Percentiles rank a stretch among this genome's conserved stretches.
phyloP scores from a whole-genome alignment of 2,329 filamentous ascomycete genomes.

The Balansia obtecta region DNA sequence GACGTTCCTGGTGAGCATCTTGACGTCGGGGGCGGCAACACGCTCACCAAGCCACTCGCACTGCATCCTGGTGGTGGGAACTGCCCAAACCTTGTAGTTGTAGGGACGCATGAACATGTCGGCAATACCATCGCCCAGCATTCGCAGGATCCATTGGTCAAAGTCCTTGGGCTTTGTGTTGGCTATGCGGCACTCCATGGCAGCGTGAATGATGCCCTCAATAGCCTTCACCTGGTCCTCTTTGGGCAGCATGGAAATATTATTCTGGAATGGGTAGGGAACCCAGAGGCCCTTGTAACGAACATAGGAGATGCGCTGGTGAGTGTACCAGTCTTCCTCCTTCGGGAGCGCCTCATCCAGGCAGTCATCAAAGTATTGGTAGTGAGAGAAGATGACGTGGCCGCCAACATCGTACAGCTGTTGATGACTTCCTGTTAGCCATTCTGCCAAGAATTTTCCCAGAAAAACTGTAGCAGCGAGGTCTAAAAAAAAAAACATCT shows the following conservation, averaged over 20 bases:
- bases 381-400: slow-evolving; percentile 98
- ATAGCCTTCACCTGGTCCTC: slow-evolving; percentile 92
- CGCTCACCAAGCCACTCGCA: slow-evolving; percentile 97
- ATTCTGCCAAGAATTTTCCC: not conserved
- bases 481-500: not conserved
- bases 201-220: slow-evolving; percentile 91
- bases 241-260: slow-evolving; percentile 96
- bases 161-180: slow-evolving; percentile 93
- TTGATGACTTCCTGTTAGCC: not conserved
- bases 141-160: slow-evolving; percentile 95
- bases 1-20: slow-evolving; percentile 85
- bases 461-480: no score
- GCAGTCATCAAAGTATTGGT: slow-evolving; percentile 99
- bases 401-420: slow-evolving; percentile 97
- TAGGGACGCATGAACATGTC: slow-evolving; percentile 98
- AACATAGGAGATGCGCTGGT: slow-evolving; percentile 98
- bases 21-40: slow-evolving; percentile 92
- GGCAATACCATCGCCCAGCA: slow-evolving; percentile 78
- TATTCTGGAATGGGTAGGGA: slow-evolving; percentile 99
- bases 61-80: slow-evolving; percentile 99
- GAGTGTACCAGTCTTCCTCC: slow-evolving; percentile 89
- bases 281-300: slow-evolving; percentile 96
- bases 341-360: slow-evolving; percentile 93
- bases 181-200: slow-evolving; percentile 72
- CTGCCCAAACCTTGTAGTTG: slow-evolving; percentile 99